phyloP scores from a whole-genome alignment of 192 early-diverging fungal species.

The Gaertneriomyces sp. region DNA sequence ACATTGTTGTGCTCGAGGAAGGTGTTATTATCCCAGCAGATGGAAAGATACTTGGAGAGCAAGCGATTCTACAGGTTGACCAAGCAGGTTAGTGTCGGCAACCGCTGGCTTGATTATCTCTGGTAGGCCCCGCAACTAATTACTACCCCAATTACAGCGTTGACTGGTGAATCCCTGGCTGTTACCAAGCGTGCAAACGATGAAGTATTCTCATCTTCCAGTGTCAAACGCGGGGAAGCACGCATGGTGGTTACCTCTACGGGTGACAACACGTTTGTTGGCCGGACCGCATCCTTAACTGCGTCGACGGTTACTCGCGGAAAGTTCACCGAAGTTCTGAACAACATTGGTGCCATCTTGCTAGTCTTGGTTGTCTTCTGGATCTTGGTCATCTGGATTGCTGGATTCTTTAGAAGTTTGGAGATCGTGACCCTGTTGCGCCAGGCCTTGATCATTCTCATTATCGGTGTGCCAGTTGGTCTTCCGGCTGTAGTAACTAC shows the following conservation, averaged over 20 bases:
- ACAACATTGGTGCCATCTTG: slow-evolving; percentile 67
- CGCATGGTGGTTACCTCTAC: slow-evolving; percentile 76
- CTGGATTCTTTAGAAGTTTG: slow-evolving; percentile 78
- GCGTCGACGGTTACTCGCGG: slow-evolving; percentile 59
- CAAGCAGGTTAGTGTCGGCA: neutral
- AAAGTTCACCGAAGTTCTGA: slow-evolving; percentile 74
- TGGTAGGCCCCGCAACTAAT: slow-evolving; percentile 69
- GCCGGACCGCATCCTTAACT: slow-evolving; percentile 58
- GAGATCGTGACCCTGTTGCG: slow-evolving; percentile 58
- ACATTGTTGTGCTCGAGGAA: slow-evolving; percentile 84
- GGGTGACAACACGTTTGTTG: slow-evolving; percentile 80
- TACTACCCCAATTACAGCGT: slow-evolving; percentile 34
- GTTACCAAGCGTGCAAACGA: slow-evolving; percentile 69
- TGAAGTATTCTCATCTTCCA: slow-evolving; percentile 77
- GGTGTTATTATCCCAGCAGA: slow-evolving; percentile 94
- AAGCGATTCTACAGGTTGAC: slow-evolving; percentile 21
- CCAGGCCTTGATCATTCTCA: slow-evolving; percentile 72
- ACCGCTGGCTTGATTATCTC: slow-evolving; percentile 44
- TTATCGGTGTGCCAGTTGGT: slow-evolving; percentile 92
- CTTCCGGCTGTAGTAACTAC: slow-evolving; percentile 88
- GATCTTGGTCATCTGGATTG: slow-evolving; percentile 76
- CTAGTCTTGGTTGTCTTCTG: slow-evolving; percentile 78
- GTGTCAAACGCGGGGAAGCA: slow-evolving; percentile 77
- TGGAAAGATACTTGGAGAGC: slow-evolving; percentile 57
- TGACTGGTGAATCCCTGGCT: slow-evolving; percentile 83